Percentiles rank a stretch among this genome's conserved stretches.
These are phyloP conservation scores for Dryas alaskensis DNA, from an alignment of 306 rosid genomes.

Conservation along the genomic window DNA sequence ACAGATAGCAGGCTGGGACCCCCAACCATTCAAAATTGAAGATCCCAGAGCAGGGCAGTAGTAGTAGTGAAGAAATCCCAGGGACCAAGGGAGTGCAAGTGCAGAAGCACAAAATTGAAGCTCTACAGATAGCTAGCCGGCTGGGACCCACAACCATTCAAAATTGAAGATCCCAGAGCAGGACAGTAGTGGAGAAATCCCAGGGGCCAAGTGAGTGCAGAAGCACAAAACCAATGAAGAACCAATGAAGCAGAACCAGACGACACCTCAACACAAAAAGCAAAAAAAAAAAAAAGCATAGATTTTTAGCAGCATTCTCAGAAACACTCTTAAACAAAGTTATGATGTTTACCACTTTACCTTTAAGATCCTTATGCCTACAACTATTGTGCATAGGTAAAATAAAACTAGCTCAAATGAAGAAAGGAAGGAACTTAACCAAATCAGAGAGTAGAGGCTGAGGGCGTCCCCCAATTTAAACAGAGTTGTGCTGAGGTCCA, in stretches of 20 bases:
- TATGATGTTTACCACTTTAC: conserved; percentile 38
- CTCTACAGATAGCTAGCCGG: conserved; percentile 57
- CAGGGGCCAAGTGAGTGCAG: conserved; percentile 49
- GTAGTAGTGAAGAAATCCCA: conserved; percentile 49
- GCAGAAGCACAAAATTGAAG: conserved; percentile 63
- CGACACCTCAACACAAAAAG: conserved; percentile 57
- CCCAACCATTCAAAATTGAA: conserved; percentile 63
- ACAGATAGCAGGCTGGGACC: conserved; percentile 58
- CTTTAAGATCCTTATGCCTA: conserved; percentile 40
- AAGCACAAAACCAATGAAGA: conserved; percentile 67
- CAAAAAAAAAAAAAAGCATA: conserved; percentile 45
- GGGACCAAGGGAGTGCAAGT: conserved; percentile 37
- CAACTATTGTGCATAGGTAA: conserved; percentile 38
- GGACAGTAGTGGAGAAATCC: conserved; percentile 59
- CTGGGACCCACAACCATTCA: conserved; percentile 67
- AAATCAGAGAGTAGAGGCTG: conserved; percentile 63
- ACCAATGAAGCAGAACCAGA: conserved; percentile 78
- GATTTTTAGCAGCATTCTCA: conserved; percentile 52
- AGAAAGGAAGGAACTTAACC: conserved; percentile 68
- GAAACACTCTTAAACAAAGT: conserved; percentile 38
- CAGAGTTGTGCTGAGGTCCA: conserved; percentile 58
- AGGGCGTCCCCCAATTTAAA: conserved; percentile 69
- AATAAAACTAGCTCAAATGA: conserved; percentile 45
- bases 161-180: conserved; percentile 66
- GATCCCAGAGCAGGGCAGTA: conserved; percentile 60